Conservation (phyloP, 2,329 filamentous ascomycete genomes). For the Fusarium sp. region DNA sequence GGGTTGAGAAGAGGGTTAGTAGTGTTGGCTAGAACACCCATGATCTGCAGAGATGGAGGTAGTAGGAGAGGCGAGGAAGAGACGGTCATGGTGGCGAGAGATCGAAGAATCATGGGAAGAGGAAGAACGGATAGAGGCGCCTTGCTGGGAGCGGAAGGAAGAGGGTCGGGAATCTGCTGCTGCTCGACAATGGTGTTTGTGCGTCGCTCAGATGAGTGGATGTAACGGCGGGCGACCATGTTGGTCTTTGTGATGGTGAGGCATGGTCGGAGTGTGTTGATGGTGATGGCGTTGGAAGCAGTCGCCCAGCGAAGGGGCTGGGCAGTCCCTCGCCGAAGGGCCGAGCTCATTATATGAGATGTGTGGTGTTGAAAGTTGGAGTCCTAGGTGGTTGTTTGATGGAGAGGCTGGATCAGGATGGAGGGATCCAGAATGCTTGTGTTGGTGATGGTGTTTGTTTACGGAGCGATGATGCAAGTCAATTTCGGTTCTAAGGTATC, state of each 20-base stretch:
- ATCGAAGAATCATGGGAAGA: slow-evolving; percentile 74
- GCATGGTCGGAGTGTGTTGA: slow-evolving; percentile 40
- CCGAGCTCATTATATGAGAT: slow-evolving; percentile 44
- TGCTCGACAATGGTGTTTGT: slow-evolving; percentile 52
- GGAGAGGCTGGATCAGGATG: slow-evolving; percentile 30
- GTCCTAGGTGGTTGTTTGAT: slow-evolving; percentile 16
- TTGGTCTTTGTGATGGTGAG: slow-evolving; percentile 35
- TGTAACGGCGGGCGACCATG: slow-evolving; percentile 44
- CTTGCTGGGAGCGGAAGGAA: slow-evolving; percentile 47
- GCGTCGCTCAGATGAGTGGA: slow-evolving; percentile 55
- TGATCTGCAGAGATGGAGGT: slow-evolving; percentile 74
- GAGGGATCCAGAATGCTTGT: slow-evolving; percentile 31
- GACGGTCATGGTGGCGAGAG: slow-evolving; percentile 75
- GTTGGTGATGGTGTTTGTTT: slow-evolving; percentile 23
- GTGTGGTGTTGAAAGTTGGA: slow-evolving; percentile 11
- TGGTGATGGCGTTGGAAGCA: slow-evolving; percentile 32
- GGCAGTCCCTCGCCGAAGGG: slow-evolving; percentile 45
- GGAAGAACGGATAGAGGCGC: slow-evolving; percentile 75
- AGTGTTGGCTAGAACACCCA: slow-evolving; percentile 77
- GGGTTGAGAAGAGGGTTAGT: slow-evolving; percentile 75
- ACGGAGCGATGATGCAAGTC: slow-evolving; percentile 36
- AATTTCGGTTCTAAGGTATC: background rate
- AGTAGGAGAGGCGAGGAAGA: slow-evolving; percentile 79
- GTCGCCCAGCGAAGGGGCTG: slow-evolving; percentile 45
- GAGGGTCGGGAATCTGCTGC: slow-evolving; percentile 49